Conservation (phyloP, 2,329 filamentous ascomycete species). For the Zalaria sp. region DNA sequence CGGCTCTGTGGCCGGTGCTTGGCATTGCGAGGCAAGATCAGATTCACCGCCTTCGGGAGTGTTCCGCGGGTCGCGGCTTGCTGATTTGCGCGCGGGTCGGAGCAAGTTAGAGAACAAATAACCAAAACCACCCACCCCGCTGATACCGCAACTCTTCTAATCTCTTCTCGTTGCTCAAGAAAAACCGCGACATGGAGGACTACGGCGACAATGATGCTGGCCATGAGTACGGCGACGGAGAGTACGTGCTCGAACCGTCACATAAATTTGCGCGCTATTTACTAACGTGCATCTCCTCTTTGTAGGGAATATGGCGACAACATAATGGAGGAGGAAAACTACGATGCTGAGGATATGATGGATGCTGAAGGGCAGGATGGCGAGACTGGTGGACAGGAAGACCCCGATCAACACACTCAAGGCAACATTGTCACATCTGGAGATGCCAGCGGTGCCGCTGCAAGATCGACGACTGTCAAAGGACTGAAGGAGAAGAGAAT, state of each 20-base stretch:
- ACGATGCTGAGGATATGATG: slow-evolving; percentile 41
- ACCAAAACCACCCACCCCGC: too few relatives aligned
- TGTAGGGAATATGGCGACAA: slow-evolving; percentile 21
- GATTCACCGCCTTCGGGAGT: too few relatives aligned
- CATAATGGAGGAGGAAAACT: slow-evolving; percentile 18
- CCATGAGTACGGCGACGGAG: slow-evolving; percentile 9
- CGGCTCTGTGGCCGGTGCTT: too few relatives aligned
- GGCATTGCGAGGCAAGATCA: too few relatives aligned
- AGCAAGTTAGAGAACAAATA: too few relatives aligned
- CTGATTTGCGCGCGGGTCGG: too few relatives aligned
- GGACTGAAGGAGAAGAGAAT: slow-evolving; percentile 69
- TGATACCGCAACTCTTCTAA: too few relatives aligned
- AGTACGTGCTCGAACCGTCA: slow-evolving; percentile 4
- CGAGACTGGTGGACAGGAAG: slow-evolving; percentile 9
- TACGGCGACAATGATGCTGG: slow-evolving; percentile 12
- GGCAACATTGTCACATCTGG: slow-evolving; percentile 33
- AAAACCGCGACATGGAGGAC: slow-evolving; percentile 13
- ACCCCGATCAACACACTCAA: slow-evolving; percentile 17
- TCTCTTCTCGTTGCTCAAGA: neutral
- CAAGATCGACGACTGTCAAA: slow-evolving; percentile 40
- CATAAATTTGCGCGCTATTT: neutral
- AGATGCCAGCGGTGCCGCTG: slow-evolving; percentile 36
- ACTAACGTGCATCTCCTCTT: neutral
- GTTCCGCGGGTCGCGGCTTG: too few relatives aligned
- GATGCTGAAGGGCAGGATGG: slow-evolving; percentile 34